Evolutionary conservation across 139 green algal species (phyloP), one percentile per base, ranked within the genome.

Genomic region (Micromonas commoda): DNA sequence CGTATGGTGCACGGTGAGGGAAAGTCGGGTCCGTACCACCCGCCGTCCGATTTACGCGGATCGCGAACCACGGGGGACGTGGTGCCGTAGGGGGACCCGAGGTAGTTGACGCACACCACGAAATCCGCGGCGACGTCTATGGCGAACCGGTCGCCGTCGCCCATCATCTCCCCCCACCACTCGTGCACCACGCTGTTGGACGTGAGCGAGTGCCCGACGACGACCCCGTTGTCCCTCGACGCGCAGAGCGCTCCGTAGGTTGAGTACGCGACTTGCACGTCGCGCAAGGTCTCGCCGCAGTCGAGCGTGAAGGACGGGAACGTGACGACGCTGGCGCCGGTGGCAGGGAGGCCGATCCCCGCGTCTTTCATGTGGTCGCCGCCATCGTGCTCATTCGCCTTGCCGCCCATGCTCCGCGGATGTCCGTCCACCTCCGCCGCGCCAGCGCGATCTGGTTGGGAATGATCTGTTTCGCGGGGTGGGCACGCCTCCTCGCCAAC

Each of bases 331-430:
- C 9, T 57, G 1, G 2, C n/a, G 35, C 28, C 76, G 23, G 23
- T 38, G 1, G 64, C 35, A 1, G 76, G 76, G 1, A 67, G 24
- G 37, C 76, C 76, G 2, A 60, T 57, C 1, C 9, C 37, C n/a
- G 61, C 65, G 24, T 51, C 60, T 13, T 29, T 38, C 76, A 81
- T 81, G 76, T 81, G 76, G 64, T 81, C 76, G 37, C 53, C 68
- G 45, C 45, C 45, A 16, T 57, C 45, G 45, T 57, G 9, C 9
- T 57, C 45, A 16, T n/a, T n/a, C n/a, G n/a, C n/a, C n/a, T n/a
- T n/a, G n/a, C n/a, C n/a, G n/a, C n/a, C n/a, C n/a, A n/a, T n/a
- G n/a, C n/a, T n/a, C n/a, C n/a, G n/a, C n/a, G n/a, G n/a, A n/a
- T n/a, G n/a, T n/a, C n/a, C n/a, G n/a, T n/a, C n/a, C n/a, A n/a